Base-by-base conservation (phyloP, 2,329 filamentous ascomycete species). In the Paecilomyces fulvus region DNA sequence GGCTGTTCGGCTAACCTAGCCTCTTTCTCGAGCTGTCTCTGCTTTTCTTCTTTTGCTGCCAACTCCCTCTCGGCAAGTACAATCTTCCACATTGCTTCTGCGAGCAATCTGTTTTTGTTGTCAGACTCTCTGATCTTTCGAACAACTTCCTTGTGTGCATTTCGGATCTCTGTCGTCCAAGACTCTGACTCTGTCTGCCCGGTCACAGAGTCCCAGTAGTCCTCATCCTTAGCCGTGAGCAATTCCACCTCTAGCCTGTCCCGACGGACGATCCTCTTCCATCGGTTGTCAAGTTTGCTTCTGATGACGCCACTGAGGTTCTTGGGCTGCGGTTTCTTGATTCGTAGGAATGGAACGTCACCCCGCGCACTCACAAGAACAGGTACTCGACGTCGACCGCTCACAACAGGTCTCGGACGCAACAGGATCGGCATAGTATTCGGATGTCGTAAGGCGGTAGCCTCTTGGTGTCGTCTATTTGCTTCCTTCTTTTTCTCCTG, bases 241-340 rank as follows among this genome's bases (percentile, higher is more conserved):
- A 70, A 30, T 6, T 70, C 69, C 1, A 55, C 20, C 28, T 69
- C 57, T 51, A 77, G 49, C 17, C 64, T 61, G 3, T 72, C 61
- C 12, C 70, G 69, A 31, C 65, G 66, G 46, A 67, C 62, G 33
- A 74, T 68, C 28, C 65, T 62, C 9, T 67, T 67, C 64, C 68
- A 68, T 20, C 74, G 69, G 20, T 63, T 68, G 9, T 63, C 63
- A 17, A 73, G 63, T 52, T 73, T 74, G 30, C 60, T 64, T 50
- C 67, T 66, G 54, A 77, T 63, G 1, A 74, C 63, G 3, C 68
- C 61, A 51, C 71, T 75, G 23, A 77, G 58, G 53, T 67, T 69
- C 57, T 64, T 67, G 8, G 75, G 74, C 53, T 76, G 72, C 1
- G 75, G 75, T 51, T 77, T 77, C 53, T 75, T 74, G 53, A 76